phyloP scores from a whole-genome alignment of 345 rosid genomes.

The Arabidopsis arenosa region DNA sequence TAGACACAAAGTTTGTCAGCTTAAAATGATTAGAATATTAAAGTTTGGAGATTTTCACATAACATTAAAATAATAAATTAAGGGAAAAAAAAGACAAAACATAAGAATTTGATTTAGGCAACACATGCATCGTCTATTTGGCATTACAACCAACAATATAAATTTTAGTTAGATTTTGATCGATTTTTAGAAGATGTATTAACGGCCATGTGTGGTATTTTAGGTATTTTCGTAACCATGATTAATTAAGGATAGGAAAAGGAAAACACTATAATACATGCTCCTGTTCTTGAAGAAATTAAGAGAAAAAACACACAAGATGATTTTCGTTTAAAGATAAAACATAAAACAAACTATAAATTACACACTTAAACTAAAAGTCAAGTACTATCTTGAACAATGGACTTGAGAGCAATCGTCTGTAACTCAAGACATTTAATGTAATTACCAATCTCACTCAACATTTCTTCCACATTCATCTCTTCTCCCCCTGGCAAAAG shows the following conservation, averaged over 20 bases:
- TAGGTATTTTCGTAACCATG: background rate
- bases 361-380: slow-evolving; percentile 37
- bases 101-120: slow-evolving; percentile 16
- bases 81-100: slow-evolving; percentile 9
- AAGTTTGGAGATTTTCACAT: slow-evolving; percentile 20
- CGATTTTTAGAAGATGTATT: background rate
- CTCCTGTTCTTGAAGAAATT: slow-evolving; percentile 4
- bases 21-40: slow-evolving; percentile 23
- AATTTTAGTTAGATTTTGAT: background rate
- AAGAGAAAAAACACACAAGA: slow-evolving; percentile 16
- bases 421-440: slow-evolving; percentile 56
- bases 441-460: slow-evolving; percentile 51
- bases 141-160: slow-evolving; percentile 15
- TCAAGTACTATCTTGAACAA: slow-evolving; percentile 44
- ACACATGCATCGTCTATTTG: slow-evolving; percentile 1
- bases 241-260: slow-evolving; percentile 1
- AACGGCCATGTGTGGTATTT: background rate
- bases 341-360: slow-evolving; percentile 27
- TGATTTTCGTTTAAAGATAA: slow-evolving; percentile 13
- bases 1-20: slow-evolving; percentile 23
- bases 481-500: slow-evolving; percentile 53
- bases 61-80: background rate
- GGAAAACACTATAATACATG: slow-evolving; percentile 16
- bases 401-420: slow-evolving; percentile 48
- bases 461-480: slow-evolving; percentile 51